Base-by-base conservation (phyloP, 176 grass and related monocot genomes). In the Oryza meyeriana region DNA sequence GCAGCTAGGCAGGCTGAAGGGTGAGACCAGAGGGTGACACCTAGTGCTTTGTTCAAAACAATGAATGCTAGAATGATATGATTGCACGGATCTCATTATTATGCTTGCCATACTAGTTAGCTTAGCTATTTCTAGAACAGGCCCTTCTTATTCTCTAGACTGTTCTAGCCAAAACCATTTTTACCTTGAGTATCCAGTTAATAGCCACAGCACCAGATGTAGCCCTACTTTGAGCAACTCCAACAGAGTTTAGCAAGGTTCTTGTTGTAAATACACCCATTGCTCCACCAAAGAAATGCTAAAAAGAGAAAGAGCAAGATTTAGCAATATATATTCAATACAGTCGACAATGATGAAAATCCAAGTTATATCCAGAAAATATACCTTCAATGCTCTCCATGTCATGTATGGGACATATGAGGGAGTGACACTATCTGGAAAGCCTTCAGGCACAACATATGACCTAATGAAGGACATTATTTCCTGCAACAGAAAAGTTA, bases 141-240 rank as follows among this genome's bases (percentile, higher is more conserved):
- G 17, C 13, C 75, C 6, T 48, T 75, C 31, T 64, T 12, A 24
- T 66, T 75, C 61, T 66, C 25, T 59, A 1, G 14, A 22, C 33
- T 62, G 10, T 47, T 64, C 29, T 22, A 18, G 58, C 33, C 26
- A 27, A 24, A 64, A 42, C 7, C 64, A 33, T 35, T 31, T 28
- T 74, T 91, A 95, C 95, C 90, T 98, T 98, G 55, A 98, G 95
- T 81, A 98, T 98, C 95, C 95, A 98, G 72, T 98, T 98, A 87
- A 98, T 98, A 76, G 95, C 95, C 84, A 95, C 88, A 42, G 95
- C 95, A 86, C 95, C 95, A 14, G 95, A 81, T 73, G 87, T 83
- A 61, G 95, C 90, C 80, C 72, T 93, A 80, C 91, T 97, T 91
- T 91, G 90, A 42, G 88, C 93, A 50, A 98, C 89, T 79, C 95